These are phyloP conservation scores for Trichosanthes truncata DNA, from an alignment of 306 rosid species.

Conservation along the genomic window DNA sequence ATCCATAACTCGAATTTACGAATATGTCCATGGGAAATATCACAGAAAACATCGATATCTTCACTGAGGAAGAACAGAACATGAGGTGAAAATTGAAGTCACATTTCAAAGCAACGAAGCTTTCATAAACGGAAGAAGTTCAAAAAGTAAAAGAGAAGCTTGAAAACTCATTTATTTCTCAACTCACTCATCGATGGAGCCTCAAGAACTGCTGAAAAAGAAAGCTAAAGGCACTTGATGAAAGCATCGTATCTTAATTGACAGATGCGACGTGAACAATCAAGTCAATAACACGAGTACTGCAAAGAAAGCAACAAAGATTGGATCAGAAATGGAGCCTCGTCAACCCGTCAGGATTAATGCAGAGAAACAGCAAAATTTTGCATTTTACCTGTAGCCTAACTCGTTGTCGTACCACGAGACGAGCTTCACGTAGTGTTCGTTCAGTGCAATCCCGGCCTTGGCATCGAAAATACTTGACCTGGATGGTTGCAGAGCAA, in stretches of 20 bases:
- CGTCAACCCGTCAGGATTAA: background rate
- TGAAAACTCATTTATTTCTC: background rate
- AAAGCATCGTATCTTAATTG: background rate
- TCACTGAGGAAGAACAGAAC: background rate
- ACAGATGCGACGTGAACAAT: slow-evolving; percentile 27
- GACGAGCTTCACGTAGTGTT: slow-evolving; percentile 38
- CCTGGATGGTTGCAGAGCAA: slow-evolving; percentile 25
- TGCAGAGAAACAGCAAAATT: background rate
- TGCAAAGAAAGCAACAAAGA: slow-evolving; percentile 23
- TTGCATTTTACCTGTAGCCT: slow-evolving; percentile 57
- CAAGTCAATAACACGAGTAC: slow-evolving; percentile 64
- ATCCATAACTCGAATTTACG: background rate
- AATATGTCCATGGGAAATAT: background rate
- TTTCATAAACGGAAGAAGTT: background rate
- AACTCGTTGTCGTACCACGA: slow-evolving; percentile 74
- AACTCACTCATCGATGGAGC: background rate
- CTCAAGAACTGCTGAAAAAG: background rate
- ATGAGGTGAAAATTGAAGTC: background rate
- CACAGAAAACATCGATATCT: background rate
- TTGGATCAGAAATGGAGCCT: background rate
- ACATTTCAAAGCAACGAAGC: background rate
- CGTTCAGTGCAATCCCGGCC: slow-evolving; percentile 66
- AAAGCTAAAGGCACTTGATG: background rate
- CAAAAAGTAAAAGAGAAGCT: background rate
- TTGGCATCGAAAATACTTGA: slow-evolving; percentile 69